Evolutionary conservation across 192 early-diverging fungal species (phyloP).

Genomic region (Cladochytrium replicatum): DNA sequence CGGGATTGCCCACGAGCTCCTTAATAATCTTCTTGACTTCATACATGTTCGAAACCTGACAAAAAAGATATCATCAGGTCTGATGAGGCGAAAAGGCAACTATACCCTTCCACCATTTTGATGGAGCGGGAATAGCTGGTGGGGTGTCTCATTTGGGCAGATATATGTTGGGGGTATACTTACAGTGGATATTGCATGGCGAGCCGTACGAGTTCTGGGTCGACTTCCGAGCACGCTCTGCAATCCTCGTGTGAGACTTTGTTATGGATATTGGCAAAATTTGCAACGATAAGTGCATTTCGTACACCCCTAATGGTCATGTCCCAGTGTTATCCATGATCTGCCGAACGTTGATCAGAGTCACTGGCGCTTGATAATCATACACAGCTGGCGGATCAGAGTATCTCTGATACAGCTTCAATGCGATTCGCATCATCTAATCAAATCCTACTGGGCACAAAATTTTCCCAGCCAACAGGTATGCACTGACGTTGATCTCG

Average conservation of each 20-base stretch:
- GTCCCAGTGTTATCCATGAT: slow-evolving; percentile 80
- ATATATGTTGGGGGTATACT: slow-evolving; percentile 11
- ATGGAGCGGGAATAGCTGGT: slow-evolving; percentile 81
- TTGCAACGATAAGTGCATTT: not conserved
- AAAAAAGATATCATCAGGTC: not conserved
- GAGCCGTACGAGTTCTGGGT: slow-evolving; percentile 58
- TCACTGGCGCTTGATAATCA: slow-evolving; percentile 77
- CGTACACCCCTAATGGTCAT: slow-evolving; percentile 64
- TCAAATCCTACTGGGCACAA: not conserved
- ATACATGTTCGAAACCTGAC: slow-evolving; percentile 84
- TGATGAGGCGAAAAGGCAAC: not conserved
- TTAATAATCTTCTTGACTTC: slow-evolving; percentile 52
- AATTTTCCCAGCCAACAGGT: too few relatives aligned
- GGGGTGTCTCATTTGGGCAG: slow-evolving; percentile 1
- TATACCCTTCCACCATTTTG: slow-evolving; percentile 59
- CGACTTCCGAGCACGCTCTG: slow-evolving; percentile 68
- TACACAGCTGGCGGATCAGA: slow-evolving; percentile 61
- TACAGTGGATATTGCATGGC: slow-evolving; percentile 86
- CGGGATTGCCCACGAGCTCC: slow-evolving; percentile 45
- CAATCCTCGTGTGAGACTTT: slow-evolving; percentile 72
- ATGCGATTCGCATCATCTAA: slow-evolving; percentile 64
- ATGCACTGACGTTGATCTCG: slow-evolving; percentile 73
- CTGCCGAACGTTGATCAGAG: slow-evolving; percentile 53
- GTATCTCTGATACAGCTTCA: slow-evolving; percentile 76
- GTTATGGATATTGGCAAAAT: not conserved